Base-by-base conservation (phyloP, 1,284 basidiomycete genomes). In the Cryptococcus sp. region DNA sequence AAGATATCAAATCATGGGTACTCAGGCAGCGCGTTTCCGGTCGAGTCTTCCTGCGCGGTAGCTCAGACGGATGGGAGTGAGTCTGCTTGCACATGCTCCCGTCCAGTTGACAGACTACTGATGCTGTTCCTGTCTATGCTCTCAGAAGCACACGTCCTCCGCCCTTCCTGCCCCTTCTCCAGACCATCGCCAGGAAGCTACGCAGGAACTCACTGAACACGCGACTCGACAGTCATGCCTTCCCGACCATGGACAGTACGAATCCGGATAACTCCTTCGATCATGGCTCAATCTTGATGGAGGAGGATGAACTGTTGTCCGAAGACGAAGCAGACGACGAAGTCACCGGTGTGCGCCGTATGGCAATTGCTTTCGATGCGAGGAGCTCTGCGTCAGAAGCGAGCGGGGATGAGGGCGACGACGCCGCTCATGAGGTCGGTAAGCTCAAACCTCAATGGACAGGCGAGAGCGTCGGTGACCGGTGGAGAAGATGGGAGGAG, bases 1-100 rank as follows among this genome's bases (percentile, higher is more conserved):
- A 74, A 50, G 74, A 76, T 56, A 74, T 76, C 60, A 69, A 73
- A 38, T 64, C 67, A 8, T 76, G 74, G 74, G 71, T 76, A 1
- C 52, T 75, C 13, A 61, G 72, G 13, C 67, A 70, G 42, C 67
- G 69, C 16, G 70, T 77, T 11, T 68, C 62, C 4, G 75, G 75
- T 1, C 53, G 60, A 7, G 57, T 62, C 19, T 77, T 77, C 54
- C 38, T 75, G 5, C 59, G 58, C 19, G 71, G 68, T 17, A 68
- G 65, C 25, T 56, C 62, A 22, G 67, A 72, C 27, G 60, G 54
- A 19, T 72, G 69, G 69, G 64, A 62, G 72, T 73, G 50, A 66
- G 69, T 60, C n/a, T 38, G 47, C 16, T 6, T 39, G 6, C 35
- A 39, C 38, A 50, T 57, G 5, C 20, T 17, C 39, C 35, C 31